A percentile compares a stretch with the other conserved stretches of the same genome.
phyloP scores from a whole-genome alignment of 2,329 filamentous ascomycete species.

The Aureobasidium sp. region DNA sequence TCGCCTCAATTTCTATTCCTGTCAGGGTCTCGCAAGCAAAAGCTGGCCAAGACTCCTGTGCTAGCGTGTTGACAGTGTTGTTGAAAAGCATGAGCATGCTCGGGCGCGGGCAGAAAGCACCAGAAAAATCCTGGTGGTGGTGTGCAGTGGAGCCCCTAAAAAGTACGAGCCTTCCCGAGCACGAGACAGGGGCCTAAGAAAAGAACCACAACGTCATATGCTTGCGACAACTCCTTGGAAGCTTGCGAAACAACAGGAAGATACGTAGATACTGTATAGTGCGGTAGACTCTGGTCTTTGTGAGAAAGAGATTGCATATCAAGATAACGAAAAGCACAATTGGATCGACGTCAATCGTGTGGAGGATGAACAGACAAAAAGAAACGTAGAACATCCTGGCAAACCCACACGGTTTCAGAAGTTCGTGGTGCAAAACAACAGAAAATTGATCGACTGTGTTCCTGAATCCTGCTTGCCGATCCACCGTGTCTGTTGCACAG shows the following conservation, averaged over 20 bases:
- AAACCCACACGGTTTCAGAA: neutral
- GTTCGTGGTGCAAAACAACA: neutral
- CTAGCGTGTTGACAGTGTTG: slow-evolving; percentile 1
- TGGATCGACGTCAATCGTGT: too few species aligned
- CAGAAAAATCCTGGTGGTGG: neutral
- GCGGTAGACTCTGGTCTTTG: too few species aligned
- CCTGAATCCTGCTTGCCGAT: neutral
- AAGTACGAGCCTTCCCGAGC: slow-evolving; percentile 4
- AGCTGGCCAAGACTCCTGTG: neutral
- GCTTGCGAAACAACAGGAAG: neutral
- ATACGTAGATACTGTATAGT: neutral
- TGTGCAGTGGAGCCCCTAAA: slow-evolving; percentile 6
- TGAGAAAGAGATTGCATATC: too few species aligned
- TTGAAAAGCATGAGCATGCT: slow-evolving; percentile 8
- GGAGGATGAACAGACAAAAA: too few species aligned
- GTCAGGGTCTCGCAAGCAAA: neutral
- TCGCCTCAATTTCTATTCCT: slow-evolving; percentile 8
- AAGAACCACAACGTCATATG: neutral
- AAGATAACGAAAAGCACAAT: too few species aligned
- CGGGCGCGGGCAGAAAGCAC: neutral
- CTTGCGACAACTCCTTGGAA: slow-evolving; percentile 2
- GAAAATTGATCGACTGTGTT: neutral
- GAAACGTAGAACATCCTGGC: too few species aligned
- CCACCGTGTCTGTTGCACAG: slow-evolving; percentile 3
- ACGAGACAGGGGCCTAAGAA: slow-evolving; percentile 6